These are phyloP conservation scores for Xerocomellus chrysenteron DNA, from an alignment of 768 basidiomycete species.

Conservation along the genomic window DNA sequence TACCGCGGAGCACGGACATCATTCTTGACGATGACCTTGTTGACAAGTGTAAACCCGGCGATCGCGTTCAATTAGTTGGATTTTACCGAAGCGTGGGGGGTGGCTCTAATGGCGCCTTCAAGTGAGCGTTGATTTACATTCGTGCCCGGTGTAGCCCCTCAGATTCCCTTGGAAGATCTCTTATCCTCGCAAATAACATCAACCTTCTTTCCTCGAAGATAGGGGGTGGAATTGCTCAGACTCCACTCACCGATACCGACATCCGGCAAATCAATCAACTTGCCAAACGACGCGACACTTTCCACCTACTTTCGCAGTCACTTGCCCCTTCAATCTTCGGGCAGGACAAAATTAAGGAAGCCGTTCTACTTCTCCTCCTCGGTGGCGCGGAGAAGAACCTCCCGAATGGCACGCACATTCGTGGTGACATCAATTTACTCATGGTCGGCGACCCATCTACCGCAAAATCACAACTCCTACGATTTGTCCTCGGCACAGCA, in stretches of 20 bases:
- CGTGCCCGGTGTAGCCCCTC: slow-evolving; percentile 9
- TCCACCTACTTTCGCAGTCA: slow-evolving; percentile 86
- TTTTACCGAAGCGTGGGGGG: slow-evolving; percentile 93
- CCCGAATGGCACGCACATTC: slow-evolving; percentile 95
- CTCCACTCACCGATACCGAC: slow-evolving; percentile 87
- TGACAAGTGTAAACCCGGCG: slow-evolving; percentile 96
- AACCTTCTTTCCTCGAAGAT: slow-evolving; percentile 92
- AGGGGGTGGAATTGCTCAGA: slow-evolving; percentile 93
- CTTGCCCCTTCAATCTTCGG: slow-evolving; percentile 98
- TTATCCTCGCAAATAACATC: slow-evolving; percentile 93
- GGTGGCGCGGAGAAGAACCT: slow-evolving; percentile 98
- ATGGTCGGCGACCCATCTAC: slow-evolving; percentile 99
- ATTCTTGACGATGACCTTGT: slow-evolving; percentile 96
- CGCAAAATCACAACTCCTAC: slow-evolving; percentile 93
- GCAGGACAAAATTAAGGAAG: slow-evolving; percentile 93
- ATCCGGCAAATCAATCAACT: slow-evolving; percentile 96
- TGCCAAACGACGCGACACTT: slow-evolving; percentile 83
- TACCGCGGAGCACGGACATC: slow-evolving; percentile 94
- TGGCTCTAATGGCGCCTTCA: slow-evolving; percentile 90
- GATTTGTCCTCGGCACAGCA: slow-evolving; percentile 94
- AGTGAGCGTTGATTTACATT: slow-evolving; percentile 48
- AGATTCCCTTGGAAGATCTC: slow-evolving; percentile 55
- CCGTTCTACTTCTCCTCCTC: slow-evolving; percentile 87
- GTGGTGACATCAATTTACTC: slow-evolving; percentile 98
- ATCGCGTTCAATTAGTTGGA: slow-evolving; percentile 95